These are phyloP conservation scores for Chlorella sp. DNA, from an alignment of 139 green algal genomes.

Conservation along the genomic window DNA sequence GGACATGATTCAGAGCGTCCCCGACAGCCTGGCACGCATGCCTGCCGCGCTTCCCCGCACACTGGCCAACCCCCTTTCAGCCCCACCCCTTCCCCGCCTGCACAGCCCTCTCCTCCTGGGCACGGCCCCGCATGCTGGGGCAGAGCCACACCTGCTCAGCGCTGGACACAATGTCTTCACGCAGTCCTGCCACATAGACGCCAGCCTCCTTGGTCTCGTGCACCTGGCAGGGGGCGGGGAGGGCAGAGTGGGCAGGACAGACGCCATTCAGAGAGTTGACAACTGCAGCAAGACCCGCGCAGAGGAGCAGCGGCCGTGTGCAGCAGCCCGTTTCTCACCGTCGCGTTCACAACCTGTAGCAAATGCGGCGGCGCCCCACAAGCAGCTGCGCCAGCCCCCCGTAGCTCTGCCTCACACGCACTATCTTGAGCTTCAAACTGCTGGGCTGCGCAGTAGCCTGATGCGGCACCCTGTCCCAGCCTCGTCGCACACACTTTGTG, in stretches of 20 bases:
- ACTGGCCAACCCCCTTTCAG: too few species aligned
- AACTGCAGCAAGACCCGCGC: neutral
- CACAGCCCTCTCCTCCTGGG: neutral
- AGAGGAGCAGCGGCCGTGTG: too few species aligned
- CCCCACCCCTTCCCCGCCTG: neutral
- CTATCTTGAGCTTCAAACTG: neutral
- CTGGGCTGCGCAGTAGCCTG: neutral
- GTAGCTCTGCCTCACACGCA: neutral
- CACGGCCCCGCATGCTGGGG: too few species aligned
- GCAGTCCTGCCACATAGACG: slow-evolving; percentile 92
- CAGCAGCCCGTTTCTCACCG: too few species aligned
- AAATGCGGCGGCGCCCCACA: too few species aligned
- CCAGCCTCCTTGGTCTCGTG: slow-evolving; percentile 87
- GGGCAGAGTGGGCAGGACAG: neutral
- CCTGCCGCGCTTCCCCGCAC: too few species aligned
- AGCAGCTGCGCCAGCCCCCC: neutral
- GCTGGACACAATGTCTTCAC: slow-evolving; percentile 92
- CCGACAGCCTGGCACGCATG: too few species aligned
- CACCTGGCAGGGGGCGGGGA: slow-evolving; percentile 45
- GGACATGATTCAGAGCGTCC: too few species aligned
- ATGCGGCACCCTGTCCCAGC: neutral
- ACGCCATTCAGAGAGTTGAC: too few species aligned
- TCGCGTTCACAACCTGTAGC: too few species aligned
- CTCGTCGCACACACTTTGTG: too few species aligned
- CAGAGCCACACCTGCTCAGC: slow-evolving; percentile 75